These are phyloP conservation scores for Rubus parviflorus DNA, from an alignment of 306 rosid species.

Conservation along the genomic window DNA sequence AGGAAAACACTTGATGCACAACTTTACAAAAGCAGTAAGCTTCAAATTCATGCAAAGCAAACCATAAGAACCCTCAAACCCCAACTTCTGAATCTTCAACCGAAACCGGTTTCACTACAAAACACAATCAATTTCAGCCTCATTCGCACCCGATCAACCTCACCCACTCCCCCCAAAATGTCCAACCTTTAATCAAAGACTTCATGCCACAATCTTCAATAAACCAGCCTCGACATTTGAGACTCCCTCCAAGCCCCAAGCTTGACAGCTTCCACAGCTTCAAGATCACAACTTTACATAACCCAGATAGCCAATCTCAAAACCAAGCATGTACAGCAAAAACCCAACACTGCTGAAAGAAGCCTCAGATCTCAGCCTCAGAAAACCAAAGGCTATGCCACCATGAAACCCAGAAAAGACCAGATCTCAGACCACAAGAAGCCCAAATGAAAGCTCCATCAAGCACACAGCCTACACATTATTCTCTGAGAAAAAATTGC, in stretches of 20 bases:
- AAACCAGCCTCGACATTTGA: slow-evolving; percentile 16
- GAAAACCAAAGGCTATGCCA: slow-evolving; percentile 28
- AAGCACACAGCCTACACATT: slow-evolving; percentile 28
- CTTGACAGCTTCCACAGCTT: neutral
- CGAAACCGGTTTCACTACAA: slow-evolving; percentile 68
- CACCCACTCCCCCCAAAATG: slow-evolving; percentile 41
- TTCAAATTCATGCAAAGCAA: slow-evolving; percentile 18
- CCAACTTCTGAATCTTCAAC: slow-evolving; percentile 49
- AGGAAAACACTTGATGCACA: slow-evolving; percentile 16
- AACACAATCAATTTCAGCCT: slow-evolving; percentile 59
- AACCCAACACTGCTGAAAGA: slow-evolving; percentile 20
- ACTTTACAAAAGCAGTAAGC: slow-evolving; percentile 19
- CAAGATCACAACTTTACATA: slow-evolving; percentile 8
- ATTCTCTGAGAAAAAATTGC: slow-evolving; percentile 20
- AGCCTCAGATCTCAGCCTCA: slow-evolving; percentile 59
- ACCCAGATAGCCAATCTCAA: slow-evolving; percentile 29
- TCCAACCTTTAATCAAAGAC: slow-evolving; percentile 34
- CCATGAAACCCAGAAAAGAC: slow-evolving; percentile 33
- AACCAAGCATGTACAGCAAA: slow-evolving; percentile 18
- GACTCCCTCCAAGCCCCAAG: neutral
- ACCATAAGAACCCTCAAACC: slow-evolving; percentile 20
- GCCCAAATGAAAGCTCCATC: slow-evolving; percentile 28
- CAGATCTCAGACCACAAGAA: slow-evolving; percentile 54
- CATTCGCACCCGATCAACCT: slow-evolving; percentile 53
- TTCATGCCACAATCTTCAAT: slow-evolving; percentile 38